Conservation (phyloP, 2,329 filamentous ascomycete species). For the Colletotrichum plurivorum region DNA sequence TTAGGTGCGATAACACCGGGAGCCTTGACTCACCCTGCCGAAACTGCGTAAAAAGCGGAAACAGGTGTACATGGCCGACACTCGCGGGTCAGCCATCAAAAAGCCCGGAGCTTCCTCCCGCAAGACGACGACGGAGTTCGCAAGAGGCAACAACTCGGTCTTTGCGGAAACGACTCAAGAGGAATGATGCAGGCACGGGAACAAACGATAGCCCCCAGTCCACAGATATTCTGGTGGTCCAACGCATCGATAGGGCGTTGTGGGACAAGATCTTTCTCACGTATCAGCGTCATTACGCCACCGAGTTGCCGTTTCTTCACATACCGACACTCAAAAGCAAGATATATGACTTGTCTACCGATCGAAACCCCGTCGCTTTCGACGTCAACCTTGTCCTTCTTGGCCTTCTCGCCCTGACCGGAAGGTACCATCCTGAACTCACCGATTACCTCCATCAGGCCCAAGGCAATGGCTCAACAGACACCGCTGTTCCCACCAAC, state of each 20-base stretch:
- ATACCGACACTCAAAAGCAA: constrained; percentile 72
- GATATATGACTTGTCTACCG: constrained; percentile 48
- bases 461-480: constrained; percentile 45
- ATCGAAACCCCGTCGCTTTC: constrained; percentile 27
- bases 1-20: constrained; percentile 83
- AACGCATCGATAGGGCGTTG: constrained; percentile 72
- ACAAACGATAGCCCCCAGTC: constrained; percentile 52
- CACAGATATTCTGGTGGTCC: constrained; percentile 72
- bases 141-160: constrained; percentile 53
- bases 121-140: constrained; percentile 50
- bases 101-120: constrained; percentile 54
- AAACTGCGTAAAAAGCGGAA: constrained; percentile 79
- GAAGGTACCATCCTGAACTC: constrained; percentile 72
- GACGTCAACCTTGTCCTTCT: constrained; percentile 70
- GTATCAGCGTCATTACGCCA: constrained; percentile 78
- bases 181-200: constrained; percentile 45
- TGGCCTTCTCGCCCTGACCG: constrained; percentile 77
- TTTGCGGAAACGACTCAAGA: constrained; percentile 61
- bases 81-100: constrained; percentile 52
- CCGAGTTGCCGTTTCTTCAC: constrained; percentile 80
- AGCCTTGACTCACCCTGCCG: constrained; percentile 73
- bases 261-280: constrained; percentile 80
- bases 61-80: constrained; percentile 80
- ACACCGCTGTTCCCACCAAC: neutral
- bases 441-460: constrained; percentile 39